Percentiles rank a stretch among this genome's conserved stretches.
Evolutionary conservation across 805 yeast genomes (phyloP).

Genomic region (Saturnispora halmiae): DNA sequence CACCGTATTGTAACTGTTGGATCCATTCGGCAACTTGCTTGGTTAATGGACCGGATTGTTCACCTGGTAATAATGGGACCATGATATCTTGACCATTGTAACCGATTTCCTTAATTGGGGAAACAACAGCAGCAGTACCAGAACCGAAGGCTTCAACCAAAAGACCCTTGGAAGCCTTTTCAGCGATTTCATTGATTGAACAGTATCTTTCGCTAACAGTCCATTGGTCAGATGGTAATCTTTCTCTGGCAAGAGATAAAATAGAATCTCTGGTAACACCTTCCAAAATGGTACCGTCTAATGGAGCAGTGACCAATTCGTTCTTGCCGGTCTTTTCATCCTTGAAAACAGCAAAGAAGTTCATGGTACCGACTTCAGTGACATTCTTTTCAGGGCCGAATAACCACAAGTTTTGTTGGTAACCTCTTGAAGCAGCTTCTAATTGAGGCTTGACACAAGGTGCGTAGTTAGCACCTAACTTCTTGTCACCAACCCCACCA

Average conservation of each 20-base stretch:
- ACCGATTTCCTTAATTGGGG: conserved; percentile 84
- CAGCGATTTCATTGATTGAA: conserved; percentile 72
- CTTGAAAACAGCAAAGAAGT: conserved; percentile 80
- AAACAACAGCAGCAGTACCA: conserved; percentile 96
- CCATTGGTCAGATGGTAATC: conserved; percentile 73
- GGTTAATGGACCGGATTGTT: conserved; percentile 73
- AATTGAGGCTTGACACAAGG: conserved; percentile 88
- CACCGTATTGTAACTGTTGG: conserved; percentile 83
- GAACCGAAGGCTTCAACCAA: conserved; percentile 92
- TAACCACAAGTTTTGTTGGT: conserved; percentile 93
- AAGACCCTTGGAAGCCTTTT: conserved; percentile 69
- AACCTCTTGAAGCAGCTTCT: conserved; percentile 86
- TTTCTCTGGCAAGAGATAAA: conserved; percentile 64
- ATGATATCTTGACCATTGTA: conserved; percentile 63
- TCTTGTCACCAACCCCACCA: conserved; percentile 94
- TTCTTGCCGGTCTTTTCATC: conserved; percentile 69
- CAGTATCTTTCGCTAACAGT: conserved; percentile 71
- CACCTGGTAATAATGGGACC: conserved; percentile 76
- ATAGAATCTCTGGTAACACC: conserved; percentile 95
- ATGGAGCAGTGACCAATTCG: conserved; percentile 91
- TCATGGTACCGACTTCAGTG: conserved; percentile 98
- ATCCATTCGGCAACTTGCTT: conserved; percentile 78
- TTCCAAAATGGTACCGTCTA: conserved; percentile 93
- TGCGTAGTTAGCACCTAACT: conserved; percentile 96
- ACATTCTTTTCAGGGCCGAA: conserved; percentile 81